Evolutionary conservation across 2,329 filamentous ascomycete genomes (phyloP), one percentile per base, ranked within the genome.

Genomic region (Verticillium longisporum): DNA sequence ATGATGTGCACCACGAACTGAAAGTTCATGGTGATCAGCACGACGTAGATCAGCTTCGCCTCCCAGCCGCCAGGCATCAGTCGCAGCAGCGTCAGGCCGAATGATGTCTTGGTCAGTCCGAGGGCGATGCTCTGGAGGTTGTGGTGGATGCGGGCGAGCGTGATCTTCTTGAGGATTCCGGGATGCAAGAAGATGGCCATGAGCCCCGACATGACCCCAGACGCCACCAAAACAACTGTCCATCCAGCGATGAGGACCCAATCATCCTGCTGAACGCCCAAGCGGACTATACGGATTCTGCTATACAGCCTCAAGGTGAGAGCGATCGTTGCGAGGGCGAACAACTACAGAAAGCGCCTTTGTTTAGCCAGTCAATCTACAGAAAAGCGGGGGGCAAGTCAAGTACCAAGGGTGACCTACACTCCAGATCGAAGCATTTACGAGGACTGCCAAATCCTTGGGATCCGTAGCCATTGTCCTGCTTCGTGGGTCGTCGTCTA

Each of bases 81-180:
- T 6, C 72, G 68, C 33, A 75, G 68, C 45, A 76, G 67, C 6
- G 73, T 75, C 21, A 75, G 63, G 10, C 68, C 74, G 60, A 76
- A 75, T 1, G 74, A 75, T 1, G 73, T 75, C 65, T 77, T 77
- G 66, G 72, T 74, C 63, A 68, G 68, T 1, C 68, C 66, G 13
- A 73, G 70, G 1, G 69, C 69, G 18, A 62, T 15, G 71, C 61
- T 56, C 73, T 67, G 14, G 69, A 71, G 58, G 70, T 66, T 59
- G 68, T 69, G 34, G 64, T 66, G 18, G 65, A 57, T 50, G 66
- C 41, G 26, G 66, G 55, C 45, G 32, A 60, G 57, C 9, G 60
- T 62, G 61, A 68, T 68, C 21, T 60, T 65, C 32, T 65, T 56
- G 6, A 61, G 45, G 31, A 64, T 63, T 0, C 38, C 21, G 2